Evolutionary conservation across 441 rosid genomes (phyloP).

Genomic region (Populus hybrid): DNA sequence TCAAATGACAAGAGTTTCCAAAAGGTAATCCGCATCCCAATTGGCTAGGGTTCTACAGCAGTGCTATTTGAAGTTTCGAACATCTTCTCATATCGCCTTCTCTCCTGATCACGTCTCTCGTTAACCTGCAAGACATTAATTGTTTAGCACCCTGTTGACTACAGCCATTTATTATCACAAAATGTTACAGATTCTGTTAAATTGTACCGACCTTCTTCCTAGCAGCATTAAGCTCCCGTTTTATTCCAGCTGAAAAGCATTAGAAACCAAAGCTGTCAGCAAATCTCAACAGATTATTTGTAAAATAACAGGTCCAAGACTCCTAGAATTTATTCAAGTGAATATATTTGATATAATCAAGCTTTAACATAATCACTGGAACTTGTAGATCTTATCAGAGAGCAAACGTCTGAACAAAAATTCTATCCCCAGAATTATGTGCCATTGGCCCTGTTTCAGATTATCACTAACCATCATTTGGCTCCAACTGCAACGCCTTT

Average conservation of each 20-base stretch:
- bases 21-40: conserved; percentile 23
- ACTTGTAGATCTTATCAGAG: too few species aligned
- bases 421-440: neutral
- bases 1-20: conserved; percentile 1
- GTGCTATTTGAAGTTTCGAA: conserved; percentile 36
- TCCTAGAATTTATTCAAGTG: neutral
- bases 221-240: conserved; percentile 72
- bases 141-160: neutral
- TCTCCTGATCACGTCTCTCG: conserved; percentile 58
- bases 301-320: neutral
- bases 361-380: neutral
- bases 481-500: conserved; percentile 85
- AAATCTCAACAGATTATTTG: conserved; percentile 2
- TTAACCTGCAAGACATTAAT: conserved; percentile 43
- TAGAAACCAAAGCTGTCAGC: conserved; percentile 16
- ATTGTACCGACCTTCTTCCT: conserved; percentile 62
- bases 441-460: neutral
- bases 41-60: neutral
- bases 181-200: conserved; percentile 5
- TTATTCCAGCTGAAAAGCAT: conserved; percentile 64
- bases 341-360: neutral
- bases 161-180: neutral
- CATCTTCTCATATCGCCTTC: conserved; percentile 70
- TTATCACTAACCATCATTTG: conserved; percentile 65
- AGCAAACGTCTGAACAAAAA: neutral